phyloP scores from a whole-genome alignment of 1,139 yeast species.

The Candida neerlandica region DNA sequence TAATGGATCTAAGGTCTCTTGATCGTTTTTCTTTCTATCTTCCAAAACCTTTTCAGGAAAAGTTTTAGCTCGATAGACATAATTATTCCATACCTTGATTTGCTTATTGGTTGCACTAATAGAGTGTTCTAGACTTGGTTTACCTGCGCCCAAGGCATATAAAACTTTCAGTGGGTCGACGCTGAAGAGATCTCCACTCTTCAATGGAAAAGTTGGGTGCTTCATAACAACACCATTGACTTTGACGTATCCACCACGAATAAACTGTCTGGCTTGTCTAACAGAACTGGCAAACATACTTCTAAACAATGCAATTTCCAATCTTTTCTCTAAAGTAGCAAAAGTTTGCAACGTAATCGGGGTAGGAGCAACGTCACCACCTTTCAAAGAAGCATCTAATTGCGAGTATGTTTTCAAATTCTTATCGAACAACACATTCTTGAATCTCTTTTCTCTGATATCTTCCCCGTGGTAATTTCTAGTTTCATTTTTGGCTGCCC shows the following conservation, averaged over 20 bases:
- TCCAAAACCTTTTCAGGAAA: constrained; percentile 65
- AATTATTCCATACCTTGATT: constrained; percentile 73
- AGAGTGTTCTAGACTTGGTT: constrained; percentile 73
- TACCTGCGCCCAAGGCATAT: constrained; percentile 79
- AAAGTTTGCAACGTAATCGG: constrained; percentile 89
- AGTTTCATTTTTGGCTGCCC: constrained; percentile 88
- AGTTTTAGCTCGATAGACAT: constrained; percentile 57
- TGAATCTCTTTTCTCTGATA: constrained; percentile 81
- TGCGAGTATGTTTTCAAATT: constrained; percentile 84
- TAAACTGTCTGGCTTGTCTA: constrained; percentile 91
- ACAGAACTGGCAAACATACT: constrained; percentile 92
- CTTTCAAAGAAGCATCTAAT: constrained; percentile 73
- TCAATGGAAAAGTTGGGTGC: constrained; percentile 78
- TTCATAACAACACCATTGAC: constrained; percentile 81
- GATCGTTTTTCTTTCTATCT: constrained; percentile 50
- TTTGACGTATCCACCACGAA: constrained; percentile 76
- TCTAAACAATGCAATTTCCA: constrained; percentile 88
- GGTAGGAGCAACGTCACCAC: constrained; percentile 57
- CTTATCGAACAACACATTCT: constrained; percentile 63
- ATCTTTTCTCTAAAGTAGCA: constrained; percentile 83
- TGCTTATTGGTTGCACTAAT: constrained; percentile 71
- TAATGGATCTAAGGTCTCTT: constrained; percentile 38
- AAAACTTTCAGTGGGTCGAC: constrained; percentile 87
- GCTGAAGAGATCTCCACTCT: constrained; percentile 84
- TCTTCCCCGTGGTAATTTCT: constrained; percentile 97